Percentiles rank a stretch among this genome's conserved stretches.
Conservation (phyloP, 2,329 filamentous ascomycete genomes). For the Alternaria hordeiaustralica region DNA sequence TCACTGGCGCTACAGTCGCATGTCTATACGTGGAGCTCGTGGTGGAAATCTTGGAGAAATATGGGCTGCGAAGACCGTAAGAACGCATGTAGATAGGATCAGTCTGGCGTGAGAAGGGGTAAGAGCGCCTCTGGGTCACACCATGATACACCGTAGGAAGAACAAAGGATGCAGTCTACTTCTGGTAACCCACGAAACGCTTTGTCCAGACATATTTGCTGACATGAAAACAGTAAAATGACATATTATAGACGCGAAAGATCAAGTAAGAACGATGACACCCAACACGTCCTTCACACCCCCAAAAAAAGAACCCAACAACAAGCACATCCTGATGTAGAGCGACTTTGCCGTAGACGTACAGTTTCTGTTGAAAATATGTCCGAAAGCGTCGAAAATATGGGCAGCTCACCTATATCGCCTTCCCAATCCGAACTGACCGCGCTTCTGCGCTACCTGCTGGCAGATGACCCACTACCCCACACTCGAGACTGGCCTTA, state of each 20-base stretch:
- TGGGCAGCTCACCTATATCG: not conserved
- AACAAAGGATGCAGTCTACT: not conserved
- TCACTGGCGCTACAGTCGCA: not conserved
- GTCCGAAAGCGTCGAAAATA: not conserved
- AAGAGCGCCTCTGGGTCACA: not conserved
- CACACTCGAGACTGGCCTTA: not conserved
- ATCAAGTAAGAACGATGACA: not conserved
- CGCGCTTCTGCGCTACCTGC: slow-evolving; percentile 1
- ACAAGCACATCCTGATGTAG: not conserved
- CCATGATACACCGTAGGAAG: not conserved
- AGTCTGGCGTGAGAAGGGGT: not conserved
- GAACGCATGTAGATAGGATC: not conserved
- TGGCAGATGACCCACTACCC: not conserved
- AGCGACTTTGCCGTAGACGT: not conserved
- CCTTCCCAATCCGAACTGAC: slow-evolving; percentile 1
- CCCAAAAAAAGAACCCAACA: not conserved
- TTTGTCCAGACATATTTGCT: not conserved
- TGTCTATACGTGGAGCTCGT: not conserved
- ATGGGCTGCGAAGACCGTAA: too few relatives aligned
- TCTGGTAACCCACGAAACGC: not conserved
- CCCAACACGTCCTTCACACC: not conserved
- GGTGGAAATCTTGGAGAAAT: not conserved
- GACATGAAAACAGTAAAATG: not conserved
- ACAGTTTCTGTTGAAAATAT: not conserved
- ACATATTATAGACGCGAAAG: not conserved